Percentiles rank a stretch among this genome's conserved stretches.
phyloP scores from a whole-genome alignment of 164 flowering plant genomes.

The Macadamia integrifolia region DNA sequence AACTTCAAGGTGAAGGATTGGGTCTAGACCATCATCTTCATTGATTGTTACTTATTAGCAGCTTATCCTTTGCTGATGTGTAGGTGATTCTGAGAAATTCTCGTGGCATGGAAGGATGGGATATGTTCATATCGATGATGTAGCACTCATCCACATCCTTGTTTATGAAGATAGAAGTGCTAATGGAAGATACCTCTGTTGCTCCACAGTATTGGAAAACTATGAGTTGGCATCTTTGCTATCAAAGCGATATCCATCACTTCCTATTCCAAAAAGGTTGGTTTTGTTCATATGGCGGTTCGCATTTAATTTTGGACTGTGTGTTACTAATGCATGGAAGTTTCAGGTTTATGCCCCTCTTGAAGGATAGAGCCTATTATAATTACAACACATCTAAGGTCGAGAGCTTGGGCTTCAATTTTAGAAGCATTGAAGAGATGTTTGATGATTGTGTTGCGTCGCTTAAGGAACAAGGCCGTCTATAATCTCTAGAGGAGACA shows the following conservation, averaged over 20 bases:
- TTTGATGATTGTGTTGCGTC: conserved; percentile 79
- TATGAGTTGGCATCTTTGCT: conserved; percentile 48
- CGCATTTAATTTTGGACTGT: no score
- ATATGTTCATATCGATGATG: conserved; percentile 89
- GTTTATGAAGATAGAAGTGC: conserved; percentile 56
- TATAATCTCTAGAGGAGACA: no score
- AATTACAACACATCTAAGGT: conserved; percentile 62
- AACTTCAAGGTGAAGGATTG: no score
- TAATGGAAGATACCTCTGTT: conserved; percentile 70
- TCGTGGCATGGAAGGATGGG: conserved; percentile 87
- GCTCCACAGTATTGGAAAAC: conserved; percentile 55
- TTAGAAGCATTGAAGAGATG: conserved; percentile 73
- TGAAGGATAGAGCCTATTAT: conserved; percentile 38
- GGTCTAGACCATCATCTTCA: no score
- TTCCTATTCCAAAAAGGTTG: conserved; percentile 61
- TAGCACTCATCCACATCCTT: conserved; percentile 70
- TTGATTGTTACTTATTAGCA: no score
- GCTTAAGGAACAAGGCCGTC: conserved; percentile 54
- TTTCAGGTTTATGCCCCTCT: conserved; percentile 41
- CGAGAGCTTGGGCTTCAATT: conserved; percentile 60
- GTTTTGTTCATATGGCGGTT: background rate
- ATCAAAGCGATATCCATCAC: conserved; percentile 45
- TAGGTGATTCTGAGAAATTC: conserved; percentile 69
- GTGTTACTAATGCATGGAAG: no score
- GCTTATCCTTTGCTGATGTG: background rate